Evolutionary conservation across 2,329 filamentous ascomycete species (phyloP), one percentile per base, ranked within the genome.

Genomic region (Helotiales sp.): DNA sequence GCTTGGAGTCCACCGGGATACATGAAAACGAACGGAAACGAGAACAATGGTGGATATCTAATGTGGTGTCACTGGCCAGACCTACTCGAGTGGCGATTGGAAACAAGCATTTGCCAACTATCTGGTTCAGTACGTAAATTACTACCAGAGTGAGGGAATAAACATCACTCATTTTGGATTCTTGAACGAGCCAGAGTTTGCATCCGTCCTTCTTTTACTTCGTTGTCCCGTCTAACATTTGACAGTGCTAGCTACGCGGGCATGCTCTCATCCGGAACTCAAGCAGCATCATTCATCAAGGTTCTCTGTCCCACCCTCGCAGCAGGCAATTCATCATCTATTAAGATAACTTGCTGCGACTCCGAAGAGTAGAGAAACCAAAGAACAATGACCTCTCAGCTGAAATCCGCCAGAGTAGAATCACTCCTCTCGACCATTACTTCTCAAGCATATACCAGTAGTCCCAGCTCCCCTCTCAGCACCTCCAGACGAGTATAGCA

Each of bases 241-340:
- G 34, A 43, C 20, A 73, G 72, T 22, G 40, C 67, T 7, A 78
- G 73, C 28, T 83, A 84, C 69, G 82, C 83, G 11, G 80, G 78
- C 6, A 86, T 86, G 83, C 76, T 77, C 34, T 82, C 80, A 8
- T 76, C 79, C 34, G 81, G 80, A 61, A 79, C 77, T 17, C 78
- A 85, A 76, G 83, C 83, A 3, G 83, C 81, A 54, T 81, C 83
- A 47, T 85, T 87, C 74, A 82, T 87, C 76, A 77, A 78, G 61
- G 74, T 83, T 20, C 76, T 84, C 5, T 75, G 77, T 24, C 74
- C 78, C 8, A 78, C 80, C 20, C 72, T 82, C 59, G 69, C 81
- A 71, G 54, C 73, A 13, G 71, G 76, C 58, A 78, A 78, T 43
- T 76, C 81, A 37, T 52, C 22, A 3, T 77, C 76, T 61, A 76